A percentile compares a stretch with the other conserved stretches of the same genome.
phyloP scores from a whole-genome alignment of 345 rosid species.

The Salix udensis region DNA sequence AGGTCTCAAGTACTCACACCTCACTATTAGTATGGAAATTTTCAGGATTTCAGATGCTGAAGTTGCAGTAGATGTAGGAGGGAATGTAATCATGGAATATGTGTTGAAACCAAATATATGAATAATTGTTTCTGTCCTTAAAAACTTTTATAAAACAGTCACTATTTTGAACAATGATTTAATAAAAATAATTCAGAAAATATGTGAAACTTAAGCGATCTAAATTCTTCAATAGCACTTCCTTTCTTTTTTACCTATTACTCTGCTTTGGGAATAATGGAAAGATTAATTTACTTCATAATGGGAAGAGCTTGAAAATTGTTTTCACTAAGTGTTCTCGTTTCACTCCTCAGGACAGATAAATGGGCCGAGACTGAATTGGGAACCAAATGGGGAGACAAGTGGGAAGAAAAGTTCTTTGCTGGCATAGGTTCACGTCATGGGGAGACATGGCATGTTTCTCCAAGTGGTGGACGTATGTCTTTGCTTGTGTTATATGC shows the following conservation, averaged over 20 bases:
- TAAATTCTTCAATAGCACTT: background rate
- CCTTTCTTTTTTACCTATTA: background rate
- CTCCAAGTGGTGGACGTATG: constrained; percentile 77
- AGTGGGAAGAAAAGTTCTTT: constrained; percentile 99
- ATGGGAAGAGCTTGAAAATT: background rate
- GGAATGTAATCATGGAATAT: background rate
- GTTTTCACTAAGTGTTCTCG: constrained; percentile 12
- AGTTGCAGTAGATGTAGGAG: background rate
- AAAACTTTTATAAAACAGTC: background rate
- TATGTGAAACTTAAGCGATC: background rate
- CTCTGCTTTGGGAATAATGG: background rate
- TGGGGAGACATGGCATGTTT: constrained; percentile 99
- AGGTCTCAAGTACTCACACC: background rate
- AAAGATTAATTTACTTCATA: background rate
- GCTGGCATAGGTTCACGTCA: constrained; percentile 94
- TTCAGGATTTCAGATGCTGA: background rate
- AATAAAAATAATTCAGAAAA: background rate
- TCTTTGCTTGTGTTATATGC: constrained; percentile 10
- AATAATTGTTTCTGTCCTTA: background rate
- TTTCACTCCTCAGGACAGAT: constrained; percentile 81
- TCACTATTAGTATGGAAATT: background rate
- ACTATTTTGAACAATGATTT: background rate
- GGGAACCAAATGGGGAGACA: constrained; percentile 99
- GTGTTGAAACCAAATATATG: background rate
- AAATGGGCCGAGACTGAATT: constrained; percentile 99